These are phyloP conservation scores for Fusarium nurragi DNA, from an alignment of 2,329 filamentous ascomycete genomes.

Conservation along the genomic window DNA sequence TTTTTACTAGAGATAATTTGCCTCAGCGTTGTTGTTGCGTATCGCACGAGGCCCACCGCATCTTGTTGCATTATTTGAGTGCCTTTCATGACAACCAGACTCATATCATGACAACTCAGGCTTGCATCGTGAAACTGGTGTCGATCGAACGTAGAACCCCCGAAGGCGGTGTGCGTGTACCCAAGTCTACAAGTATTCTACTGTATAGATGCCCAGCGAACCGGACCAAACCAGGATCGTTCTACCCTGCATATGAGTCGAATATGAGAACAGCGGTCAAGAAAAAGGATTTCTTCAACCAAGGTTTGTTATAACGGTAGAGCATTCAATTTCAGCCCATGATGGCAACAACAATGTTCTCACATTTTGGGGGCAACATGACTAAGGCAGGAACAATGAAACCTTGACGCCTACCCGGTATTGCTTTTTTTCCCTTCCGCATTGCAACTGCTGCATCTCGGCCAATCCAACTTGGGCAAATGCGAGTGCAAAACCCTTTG, in stretches of 20 bases:
- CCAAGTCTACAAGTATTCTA: conserved; percentile 1
- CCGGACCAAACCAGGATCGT: conserved; percentile 23
- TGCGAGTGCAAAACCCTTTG: conserved; percentile 12
- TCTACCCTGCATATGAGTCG: conserved; percentile 12
- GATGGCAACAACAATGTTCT: no score
- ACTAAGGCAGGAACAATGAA: conserved; percentile 16
- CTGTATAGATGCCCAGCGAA: conserved; percentile 9
- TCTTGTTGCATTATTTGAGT: conserved; percentile 1
- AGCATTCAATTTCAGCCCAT: no score
- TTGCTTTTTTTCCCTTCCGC: conserved; percentile 10
- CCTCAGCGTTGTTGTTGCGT: not conserved
- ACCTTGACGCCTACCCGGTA: conserved; percentile 14
- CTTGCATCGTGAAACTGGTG: conserved; percentile 20
- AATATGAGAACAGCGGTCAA: conserved; percentile 32
- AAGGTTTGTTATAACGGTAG: not conserved
- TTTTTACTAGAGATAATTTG: not conserved
- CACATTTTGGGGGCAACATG: not conserved
- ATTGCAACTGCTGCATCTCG: not conserved
- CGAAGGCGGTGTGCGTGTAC: conserved; percentile 30
- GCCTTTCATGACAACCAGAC: conserved; percentile 14
- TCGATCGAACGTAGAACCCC: conserved; percentile 13
- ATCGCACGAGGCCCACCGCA: conserved; percentile 19
- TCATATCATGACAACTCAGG: conserved; percentile 29
- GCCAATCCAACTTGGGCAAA: conserved; percentile 1
- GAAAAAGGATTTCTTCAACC: not conserved